Evolutionary conservation across 345 rosid genomes (phyloP), one percentile per base, ranked within the genome.

Genomic region (Citrus glauca): DNA sequence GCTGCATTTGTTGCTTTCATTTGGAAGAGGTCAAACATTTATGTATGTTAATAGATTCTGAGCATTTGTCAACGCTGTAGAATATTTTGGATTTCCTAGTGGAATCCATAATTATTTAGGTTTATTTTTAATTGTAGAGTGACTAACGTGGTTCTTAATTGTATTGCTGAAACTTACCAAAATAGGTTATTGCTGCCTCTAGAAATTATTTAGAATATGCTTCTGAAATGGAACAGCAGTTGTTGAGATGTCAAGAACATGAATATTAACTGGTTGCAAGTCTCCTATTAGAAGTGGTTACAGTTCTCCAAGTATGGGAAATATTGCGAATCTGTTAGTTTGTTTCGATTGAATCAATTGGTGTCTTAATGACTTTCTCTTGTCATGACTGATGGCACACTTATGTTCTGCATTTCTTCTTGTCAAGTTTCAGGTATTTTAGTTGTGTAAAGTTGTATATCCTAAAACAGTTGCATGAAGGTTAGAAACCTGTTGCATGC

Each of bases 21-120:
- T n/a, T 75, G 62, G 63, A 53, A 48, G 9, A 48, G 78, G 78
- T 66, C 64, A 22, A 65, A 9, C 45, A 24, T 75, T 67, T 53
- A 53, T 75, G 35, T 11, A 35, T 0, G 37, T 35, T 35, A 35
- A 35, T 35, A 35, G 37, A 35, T 35, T 35, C 37, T 35, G 37
- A 35, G 37, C 37, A 35, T 35, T 35, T 35, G 37, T 35, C 37
- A 35, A 5, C 1, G 7, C 37, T 35, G 37, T 35, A 6, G 37
- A 35, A 35, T 35, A 35, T 35, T 35, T 35, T 35, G 0, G 7
- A 35, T 35, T 35, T 35, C 37, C 37, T 35, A 35, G 37, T 35
- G 37, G 37, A 35, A 35, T 35, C 7, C 7, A 35, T 35, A 35
- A 35, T 35, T 35, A 35, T 35, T 35, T 35, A 35, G 37, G 37